phyloP scores from a whole-genome alignment of 163 green algal genomes.

The Prototheca stagnorum region DNA sequence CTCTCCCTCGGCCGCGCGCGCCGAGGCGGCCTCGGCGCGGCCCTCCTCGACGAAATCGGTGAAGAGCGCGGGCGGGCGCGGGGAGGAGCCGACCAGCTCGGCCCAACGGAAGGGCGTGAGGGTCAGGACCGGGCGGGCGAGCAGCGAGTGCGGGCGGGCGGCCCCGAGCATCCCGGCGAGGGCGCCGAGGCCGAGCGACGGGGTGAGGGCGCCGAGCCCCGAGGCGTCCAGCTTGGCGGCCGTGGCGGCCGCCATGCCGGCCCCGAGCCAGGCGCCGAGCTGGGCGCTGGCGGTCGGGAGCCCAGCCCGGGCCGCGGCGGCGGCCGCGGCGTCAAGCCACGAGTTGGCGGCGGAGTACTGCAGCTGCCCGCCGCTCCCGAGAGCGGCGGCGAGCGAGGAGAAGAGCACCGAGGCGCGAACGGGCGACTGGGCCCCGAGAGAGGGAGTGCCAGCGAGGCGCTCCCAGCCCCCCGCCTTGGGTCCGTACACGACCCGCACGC shows the following conservation, averaged over 20 bases:
- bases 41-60: slow-evolving; percentile 12
- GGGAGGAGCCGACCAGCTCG: slow-evolving; percentile 5
- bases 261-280: slow-evolving; percentile 63
- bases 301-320: slow-evolving; percentile 15
- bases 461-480: slow-evolving; percentile 25
- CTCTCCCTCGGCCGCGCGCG: too few species aligned
- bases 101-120: slow-evolving; percentile 19
- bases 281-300: slow-evolving; percentile 40
- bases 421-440: neutral
- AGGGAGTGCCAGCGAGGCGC: too few species aligned
- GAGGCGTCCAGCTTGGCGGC: slow-evolving; percentile 36
- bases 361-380: slow-evolving; percentile 65
- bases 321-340: slow-evolving; percentile 36
- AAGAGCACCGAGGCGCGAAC: slow-evolving; percentile 17
- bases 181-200: slow-evolving; percentile 35
- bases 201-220: slow-evolving; percentile 47
- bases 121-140: slow-evolving; percentile 1
- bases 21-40: neutral
- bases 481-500: slow-evolving; percentile 18
- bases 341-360: slow-evolving; percentile 75
- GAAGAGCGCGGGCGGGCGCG: neutral
- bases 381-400: slow-evolving; percentile 37
- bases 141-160: too few species aligned
- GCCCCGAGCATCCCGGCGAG: slow-evolving; percentile 26
- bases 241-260: slow-evolving; percentile 53